These are phyloP conservation scores for Drosera spatulata DNA, from an alignment of 179 eudicot genomes.

Conservation along the genomic window DNA sequence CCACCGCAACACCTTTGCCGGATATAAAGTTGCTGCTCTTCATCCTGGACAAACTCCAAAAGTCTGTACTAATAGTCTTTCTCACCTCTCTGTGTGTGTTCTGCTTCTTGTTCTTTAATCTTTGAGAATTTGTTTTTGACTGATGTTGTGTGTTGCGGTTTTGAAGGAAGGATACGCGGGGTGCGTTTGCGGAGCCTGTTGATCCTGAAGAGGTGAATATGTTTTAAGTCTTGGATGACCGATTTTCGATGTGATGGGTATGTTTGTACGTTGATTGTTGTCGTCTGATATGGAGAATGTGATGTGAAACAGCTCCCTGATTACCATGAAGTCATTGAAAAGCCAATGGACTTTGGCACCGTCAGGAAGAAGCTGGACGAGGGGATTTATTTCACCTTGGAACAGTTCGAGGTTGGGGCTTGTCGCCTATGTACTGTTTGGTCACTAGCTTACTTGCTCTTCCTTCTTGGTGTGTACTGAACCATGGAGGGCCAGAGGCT, in stretches of 20 bases:
- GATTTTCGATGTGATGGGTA: background rate
- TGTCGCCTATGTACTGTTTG: background rate
- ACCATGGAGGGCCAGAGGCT: no score
- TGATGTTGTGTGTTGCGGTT: background rate
- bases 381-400: slow-evolving; percentile 46
- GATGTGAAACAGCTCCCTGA: slow-evolving; percentile 67
- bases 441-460: background rate
- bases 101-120: background rate
- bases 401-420: slow-evolving; percentile 70
- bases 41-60: slow-evolving; percentile 93
- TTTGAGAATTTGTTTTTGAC: background rate
- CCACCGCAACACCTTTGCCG: slow-evolving; percentile 72
- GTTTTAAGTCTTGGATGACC: background rate
- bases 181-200: slow-evolving; percentile 86
- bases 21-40: slow-evolving; percentile 78
- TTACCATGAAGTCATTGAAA: slow-evolving; percentile 68
- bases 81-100: slow-evolving; percentile 3
- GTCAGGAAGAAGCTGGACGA: slow-evolving; percentile 62
- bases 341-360: slow-evolving; percentile 95
- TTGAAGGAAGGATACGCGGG: slow-evolving; percentile 80
- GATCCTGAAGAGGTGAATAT: slow-evolving; percentile 72
- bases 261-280: background rate
- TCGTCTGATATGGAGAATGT: background rate
- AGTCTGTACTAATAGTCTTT: slow-evolving; percentile 23
- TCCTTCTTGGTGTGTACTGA: background rate